These are phyloP conservation scores for Bacterosira constricta DNA, from an alignment of 108 stramenopile species.

Conservation along the genomic window DNA sequence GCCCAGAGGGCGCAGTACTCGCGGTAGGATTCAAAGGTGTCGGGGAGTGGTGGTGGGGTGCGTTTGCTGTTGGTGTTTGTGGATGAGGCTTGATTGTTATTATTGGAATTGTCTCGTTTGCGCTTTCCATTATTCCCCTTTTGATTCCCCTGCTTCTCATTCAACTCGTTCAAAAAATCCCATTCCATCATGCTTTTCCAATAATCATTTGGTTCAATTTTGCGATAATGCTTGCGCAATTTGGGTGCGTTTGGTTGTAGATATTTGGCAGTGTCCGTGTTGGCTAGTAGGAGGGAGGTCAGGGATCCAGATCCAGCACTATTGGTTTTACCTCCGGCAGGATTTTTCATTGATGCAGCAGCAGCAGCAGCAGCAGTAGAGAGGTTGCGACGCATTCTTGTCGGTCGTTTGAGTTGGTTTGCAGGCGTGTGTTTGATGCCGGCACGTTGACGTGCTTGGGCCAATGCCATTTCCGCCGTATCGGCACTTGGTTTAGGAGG, in stretches of 20 bases:
- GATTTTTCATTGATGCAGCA: not conserved
- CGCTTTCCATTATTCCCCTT: not conserved
- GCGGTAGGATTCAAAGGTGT: constrained; percentile 68
- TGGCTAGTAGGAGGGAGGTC: constrained; percentile 34
- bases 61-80: not conserved
- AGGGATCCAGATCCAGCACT: too few relatives aligned
- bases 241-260: constrained; percentile 40
- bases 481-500: not conserved
- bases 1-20: constrained; percentile 84
- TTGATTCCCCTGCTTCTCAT: constrained; percentile 21
- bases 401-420: constrained; percentile 5
- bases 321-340: not conserved
- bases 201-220: constrained; percentile 52
- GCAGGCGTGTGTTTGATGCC: not conserved
- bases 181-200: constrained; percentile 84
- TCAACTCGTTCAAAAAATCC: constrained; percentile 73
- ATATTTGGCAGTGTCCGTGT: constrained; percentile 39
- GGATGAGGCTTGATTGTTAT: not conserved
- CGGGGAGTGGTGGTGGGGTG: constrained; percentile 54
- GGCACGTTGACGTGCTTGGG: constrained; percentile 22
- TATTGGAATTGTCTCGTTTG: constrained; percentile 5
- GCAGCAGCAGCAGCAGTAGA: constrained; percentile 2
- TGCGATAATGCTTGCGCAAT: constrained; percentile 37
- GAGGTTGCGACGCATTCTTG: not conserved
- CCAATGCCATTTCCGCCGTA: constrained; percentile 9